Base-by-base conservation (phyloP, 2,329 filamentous ascomycete genomes). In the Torrubiellomyces zombiae region DNA sequence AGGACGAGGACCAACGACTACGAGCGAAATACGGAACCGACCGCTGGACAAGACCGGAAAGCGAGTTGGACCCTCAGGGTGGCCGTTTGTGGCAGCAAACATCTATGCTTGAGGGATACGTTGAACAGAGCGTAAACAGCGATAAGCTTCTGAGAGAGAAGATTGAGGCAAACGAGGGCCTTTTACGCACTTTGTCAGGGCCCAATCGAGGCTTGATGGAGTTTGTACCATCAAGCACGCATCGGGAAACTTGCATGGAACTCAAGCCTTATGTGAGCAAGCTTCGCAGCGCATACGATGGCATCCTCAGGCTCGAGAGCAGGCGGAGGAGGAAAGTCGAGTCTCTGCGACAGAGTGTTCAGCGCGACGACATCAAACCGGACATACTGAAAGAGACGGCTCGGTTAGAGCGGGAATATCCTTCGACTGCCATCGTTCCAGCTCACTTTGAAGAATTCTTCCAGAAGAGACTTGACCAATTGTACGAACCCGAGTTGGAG, bases 401-500 rank as follows among this genome's bases (percentile, higher is more conserved):
- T 18, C 71, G 83, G 7, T 60, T 95, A 9, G 89, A 95, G 53
- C 71, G 85, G 22, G 75, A 79, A 30, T 86, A 82, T 33, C 80
- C 83, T 0, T 79, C 79, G 51, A 83, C 85, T 18, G 68, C 73
- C 8, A 76, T 98, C 25, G 77, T 82, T 25, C 75, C 86, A 1
- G 78, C 79, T 3, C 83, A 94, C 40, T 95, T 98, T 42, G 89
- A 98, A 41, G 68, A 73, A 26, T 76, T 95, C 23, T 94, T 95
- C 36, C 81, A 92, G 39, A 65, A 73, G 36, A 71, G 83, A 2
- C 64, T 98, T 2, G 70, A 76, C 26, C 51, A 47, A 22, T 61
- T 75, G 23, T 98, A 95, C 46, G 80, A 92, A 34, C 53, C 67
- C 0, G 86, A 95, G 37, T 55, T 78, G 10, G 70, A 75, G 14